Evolutionary conservation across 2,329 filamentous ascomycete genomes (phyloP).

Genomic region (Cladophialophora exuberans): DNA sequence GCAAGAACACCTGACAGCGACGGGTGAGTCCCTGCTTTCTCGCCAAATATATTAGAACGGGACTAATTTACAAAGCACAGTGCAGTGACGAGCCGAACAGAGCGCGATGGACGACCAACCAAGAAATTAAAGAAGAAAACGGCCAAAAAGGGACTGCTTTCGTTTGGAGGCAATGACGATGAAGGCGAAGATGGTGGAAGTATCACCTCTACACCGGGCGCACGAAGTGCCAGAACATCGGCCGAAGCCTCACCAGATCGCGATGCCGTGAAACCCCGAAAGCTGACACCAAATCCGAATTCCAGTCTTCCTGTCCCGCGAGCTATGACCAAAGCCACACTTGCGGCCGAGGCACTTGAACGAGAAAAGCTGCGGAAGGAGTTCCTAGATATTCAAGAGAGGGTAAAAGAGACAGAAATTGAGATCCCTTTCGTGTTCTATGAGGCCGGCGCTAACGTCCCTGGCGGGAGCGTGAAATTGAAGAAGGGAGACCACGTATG

Average conservation of each 20-base stretch:
- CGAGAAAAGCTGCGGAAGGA: constrained; percentile 75
- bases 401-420: constrained; percentile 86
- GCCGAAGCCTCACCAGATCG: constrained; percentile 24
- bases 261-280: constrained; percentile 24
- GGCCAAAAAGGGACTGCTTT: constrained; percentile 64
- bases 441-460: constrained; percentile 80
- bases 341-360: constrained; percentile 78
- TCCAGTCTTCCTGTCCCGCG: constrained; percentile 63
- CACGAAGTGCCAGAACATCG: constrained; percentile 15
- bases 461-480: constrained; percentile 79
- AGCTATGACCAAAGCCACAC: constrained; percentile 71
- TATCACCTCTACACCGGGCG: constrained; percentile 35
- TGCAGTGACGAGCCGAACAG: constrained; percentile 52
- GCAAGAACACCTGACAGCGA: constrained; percentile 55
- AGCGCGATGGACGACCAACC: constrained; percentile 37
- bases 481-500: constrained; percentile 94
- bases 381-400: constrained; percentile 80
- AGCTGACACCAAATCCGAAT: constrained; percentile 50
- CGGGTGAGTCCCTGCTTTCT: constrained; percentile 59
- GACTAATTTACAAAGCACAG: constrained; percentile 63
- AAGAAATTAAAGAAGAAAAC: constrained; percentile 59
- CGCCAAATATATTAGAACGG: constrained; percentile 1
- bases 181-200: constrained; percentile 50
- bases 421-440: constrained; percentile 96
- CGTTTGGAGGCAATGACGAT: constrained; percentile 68